Percentiles rank a stretch among this genome's conserved stretches.
Evolutionary conservation across 1,139 yeast genomes (phyloP).

Genomic region (Pneumocystis carinii): DNA sequence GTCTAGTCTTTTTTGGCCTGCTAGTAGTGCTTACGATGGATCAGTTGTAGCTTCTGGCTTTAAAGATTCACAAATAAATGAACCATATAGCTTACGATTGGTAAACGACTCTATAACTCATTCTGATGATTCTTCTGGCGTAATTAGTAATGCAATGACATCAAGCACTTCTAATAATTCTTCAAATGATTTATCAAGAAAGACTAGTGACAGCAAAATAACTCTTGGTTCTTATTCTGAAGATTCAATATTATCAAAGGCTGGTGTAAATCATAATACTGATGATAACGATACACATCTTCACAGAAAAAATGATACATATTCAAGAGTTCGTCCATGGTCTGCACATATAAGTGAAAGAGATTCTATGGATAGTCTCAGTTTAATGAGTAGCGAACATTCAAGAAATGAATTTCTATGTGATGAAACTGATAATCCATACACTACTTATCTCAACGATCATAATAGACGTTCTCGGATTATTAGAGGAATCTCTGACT

Average conservation of each 20-base stretch:
- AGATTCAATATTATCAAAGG: neutral
- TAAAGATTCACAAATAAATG: conserved; percentile 8
- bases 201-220: neutral
- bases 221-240: neutral
- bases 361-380: neutral
- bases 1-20: conserved; percentile 2
- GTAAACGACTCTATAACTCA: neutral
- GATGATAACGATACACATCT: neutral
- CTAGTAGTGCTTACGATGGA: neutral
- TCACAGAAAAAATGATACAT: neutral
- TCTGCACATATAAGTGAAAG: neutral
- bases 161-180: neutral
- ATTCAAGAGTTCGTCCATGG: neutral
- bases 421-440: neutral
- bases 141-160: neutral
- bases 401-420: neutral
- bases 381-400: neutral
- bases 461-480: too few species aligned
- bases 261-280: neutral
- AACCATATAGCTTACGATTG: conserved; percentile 6
- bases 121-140: neutral
- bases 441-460: neutral
- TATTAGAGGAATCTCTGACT: neutral
- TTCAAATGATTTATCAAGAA: neutral
- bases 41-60: conserved; percentile 2